These are phyloP conservation scores for Lodderomyces beijingensis DNA, from an alignment of 1,139 yeast genomes.

Conservation along the genomic window DNA sequence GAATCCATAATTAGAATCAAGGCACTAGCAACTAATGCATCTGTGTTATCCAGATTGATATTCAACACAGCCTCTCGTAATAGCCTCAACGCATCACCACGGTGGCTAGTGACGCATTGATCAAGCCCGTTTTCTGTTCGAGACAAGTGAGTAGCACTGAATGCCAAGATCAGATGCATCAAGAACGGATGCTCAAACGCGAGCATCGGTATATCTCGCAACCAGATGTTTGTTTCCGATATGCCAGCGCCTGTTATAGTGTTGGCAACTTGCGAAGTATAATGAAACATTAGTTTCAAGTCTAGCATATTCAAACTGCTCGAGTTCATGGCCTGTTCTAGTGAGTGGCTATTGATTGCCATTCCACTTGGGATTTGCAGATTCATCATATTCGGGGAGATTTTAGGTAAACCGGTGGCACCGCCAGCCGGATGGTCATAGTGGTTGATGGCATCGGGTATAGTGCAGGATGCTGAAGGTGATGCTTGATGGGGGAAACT, in stretches of 20 bases:
- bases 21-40: constrained; percentile 90
- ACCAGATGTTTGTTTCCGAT: constrained; percentile 84
- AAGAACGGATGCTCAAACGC: constrained; percentile 86
- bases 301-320: constrained; percentile 65
- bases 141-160: constrained; percentile 87
- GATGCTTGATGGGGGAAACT: constrained; percentile 1
- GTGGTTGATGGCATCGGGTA: background rate
- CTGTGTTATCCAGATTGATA: constrained; percentile 80
- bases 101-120: constrained; percentile 78
- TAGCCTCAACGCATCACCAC: constrained; percentile 80
- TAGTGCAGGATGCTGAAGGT: constrained; percentile 2
- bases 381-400: background rate
- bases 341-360: background rate
- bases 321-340: constrained; percentile 12
- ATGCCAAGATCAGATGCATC: constrained; percentile 87
- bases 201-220: constrained; percentile 76
- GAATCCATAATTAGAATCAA: constrained; percentile 87
- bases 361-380: constrained; percentile 19
- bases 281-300: constrained; percentile 78
- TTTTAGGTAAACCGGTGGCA: background rate
- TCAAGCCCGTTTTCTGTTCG: constrained; percentile 74
- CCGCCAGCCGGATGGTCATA: constrained; percentile 2
- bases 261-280: constrained; percentile 76
- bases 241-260: constrained; percentile 91
- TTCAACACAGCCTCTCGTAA: constrained; percentile 81